A percentile compares a stretch with the other conserved stretches of the same genome.
Evolutionary conservation across 768 basidiomycete genomes (phyloP).

Genomic region (Filobasidium wieringae): DNA sequence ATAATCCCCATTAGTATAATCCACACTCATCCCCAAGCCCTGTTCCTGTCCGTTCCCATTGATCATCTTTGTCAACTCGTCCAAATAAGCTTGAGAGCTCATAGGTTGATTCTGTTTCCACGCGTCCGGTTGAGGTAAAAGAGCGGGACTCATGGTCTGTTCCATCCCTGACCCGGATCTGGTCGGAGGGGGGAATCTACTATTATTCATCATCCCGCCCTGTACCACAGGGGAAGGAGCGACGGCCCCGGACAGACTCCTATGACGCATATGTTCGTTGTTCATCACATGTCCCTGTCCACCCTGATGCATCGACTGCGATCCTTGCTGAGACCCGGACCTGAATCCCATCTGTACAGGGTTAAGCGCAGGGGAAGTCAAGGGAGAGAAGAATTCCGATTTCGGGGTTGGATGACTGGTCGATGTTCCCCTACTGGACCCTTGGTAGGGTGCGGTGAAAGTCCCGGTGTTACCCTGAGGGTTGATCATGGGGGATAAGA

Average conservation of each 20-base stretch:
- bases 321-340: conserved; percentile 28
- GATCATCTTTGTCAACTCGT: conserved; percentile 10
- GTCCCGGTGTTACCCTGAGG: conserved; percentile 37
- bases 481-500: conserved; percentile 46
- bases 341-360: conserved; percentile 47
- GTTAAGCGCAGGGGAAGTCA: conserved; percentile 40
- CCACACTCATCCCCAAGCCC: conserved; percentile 8
- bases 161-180: conserved; percentile 27
- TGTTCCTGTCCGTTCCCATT: conserved; percentile 5
- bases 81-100: conserved; percentile 4
- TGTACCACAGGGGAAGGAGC: not conserved
- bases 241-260: conserved; percentile 1
- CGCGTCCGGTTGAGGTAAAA: conserved; percentile 21
- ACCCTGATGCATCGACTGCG: conserved; percentile 3
- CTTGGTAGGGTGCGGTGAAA: conserved; percentile 33
- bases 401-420: conserved; percentile 18
- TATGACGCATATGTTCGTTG: not conserved
- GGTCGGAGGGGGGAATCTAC: not conserved
- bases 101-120: not conserved
- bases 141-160: conserved; percentile 34
- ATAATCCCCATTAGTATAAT: conserved; percentile 3
- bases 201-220: not conserved
- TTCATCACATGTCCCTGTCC: no score
- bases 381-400: conserved; percentile 39
- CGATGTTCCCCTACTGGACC: conserved; percentile 46